Base-by-base conservation (phyloP, 1,284 basidiomycete genomes). In the Rugosomyces carneus region DNA sequence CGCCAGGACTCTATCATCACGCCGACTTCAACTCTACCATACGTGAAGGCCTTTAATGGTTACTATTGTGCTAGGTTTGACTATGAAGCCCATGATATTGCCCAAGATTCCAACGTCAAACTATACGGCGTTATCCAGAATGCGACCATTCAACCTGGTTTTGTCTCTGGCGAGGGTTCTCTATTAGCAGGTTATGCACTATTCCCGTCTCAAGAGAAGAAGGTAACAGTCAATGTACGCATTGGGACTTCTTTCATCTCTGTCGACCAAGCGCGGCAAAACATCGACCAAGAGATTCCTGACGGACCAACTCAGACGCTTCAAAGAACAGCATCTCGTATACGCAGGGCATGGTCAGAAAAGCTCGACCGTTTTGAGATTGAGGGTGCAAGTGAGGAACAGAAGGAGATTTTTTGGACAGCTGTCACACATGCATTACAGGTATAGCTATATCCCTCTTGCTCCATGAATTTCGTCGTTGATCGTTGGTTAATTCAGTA, bases 231-330 rank as follows among this genome's bases (percentile, higher is more conserved):
- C 3, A 47, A 35, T n/a, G 77, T 88, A 5, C 71, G 85, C 7
- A 68, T 92, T 1, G 87, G 85, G 0, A 82, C 86, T 7, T 89
- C 85, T 8, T 87, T 90, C 57, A 86, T 92, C 50, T 87, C 84
- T 0, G 66, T 82, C 11, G 80, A 83, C 5, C 87, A 90, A 56
- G 89, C 89, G 0, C 65, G 81, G 37, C 60, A 57, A 56, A 85
- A 84, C 55, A 56, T 85, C 41, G 77, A 82, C 18, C 63, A 47
- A 0, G 82, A 88, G 68, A 69, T 88, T 55, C 75, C 80, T 0
- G 80, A 89, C 52, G 75, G 71, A 0, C 26, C 16, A 1, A 20
- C 19, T 13, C 24, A 24, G 23, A 52, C 64, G 0, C 62, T 92
- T 4, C 84, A 88, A 54, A 60, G 76, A 38, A 90, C 88, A 0